Conservation (phyloP, 306 rosid species). For the Inga leiocalycina region DNA sequence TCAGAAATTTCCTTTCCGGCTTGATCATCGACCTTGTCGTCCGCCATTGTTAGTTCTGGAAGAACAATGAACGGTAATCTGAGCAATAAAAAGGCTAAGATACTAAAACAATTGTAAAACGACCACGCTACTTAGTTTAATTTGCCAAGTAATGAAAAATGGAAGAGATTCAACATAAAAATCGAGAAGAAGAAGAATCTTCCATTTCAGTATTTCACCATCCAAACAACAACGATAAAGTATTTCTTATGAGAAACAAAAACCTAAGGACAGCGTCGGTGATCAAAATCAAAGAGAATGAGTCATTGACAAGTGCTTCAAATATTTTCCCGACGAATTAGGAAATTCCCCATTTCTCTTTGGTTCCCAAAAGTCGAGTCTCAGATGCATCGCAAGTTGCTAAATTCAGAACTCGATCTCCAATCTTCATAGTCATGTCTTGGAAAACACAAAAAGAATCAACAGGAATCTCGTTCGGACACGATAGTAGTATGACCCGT, state of each 20-base stretch:
- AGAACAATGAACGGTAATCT: not conserved
- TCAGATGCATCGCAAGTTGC: not conserved
- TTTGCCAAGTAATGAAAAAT: not conserved
- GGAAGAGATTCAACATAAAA: not conserved
- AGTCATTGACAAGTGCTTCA: not conserved
- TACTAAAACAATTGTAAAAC: too few species aligned
- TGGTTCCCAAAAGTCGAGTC: not conserved
- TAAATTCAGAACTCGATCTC: not conserved
- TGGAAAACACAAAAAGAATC: not conserved
- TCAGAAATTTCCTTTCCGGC: conserved; percentile 26
- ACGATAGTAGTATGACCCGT: too few species aligned
- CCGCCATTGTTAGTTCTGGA: conserved; percentile 43
- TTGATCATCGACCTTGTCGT: not conserved
- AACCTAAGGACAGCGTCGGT: not conserved
- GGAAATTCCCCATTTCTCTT: conserved; percentile 27
- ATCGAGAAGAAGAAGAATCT: not conserved
- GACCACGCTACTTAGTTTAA: not conserved
- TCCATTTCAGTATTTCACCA: not conserved
- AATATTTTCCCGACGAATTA: conserved; percentile 31
- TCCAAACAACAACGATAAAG: not conserved
- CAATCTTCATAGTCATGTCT: not conserved
- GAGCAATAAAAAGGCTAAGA: not conserved
- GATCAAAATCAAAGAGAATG: not conserved
- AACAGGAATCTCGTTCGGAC: too few species aligned
- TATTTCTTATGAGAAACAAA: not conserved